phyloP scores from a whole-genome alignment of 78 protist genomes.

The Speleostelium caveatum region DNA sequence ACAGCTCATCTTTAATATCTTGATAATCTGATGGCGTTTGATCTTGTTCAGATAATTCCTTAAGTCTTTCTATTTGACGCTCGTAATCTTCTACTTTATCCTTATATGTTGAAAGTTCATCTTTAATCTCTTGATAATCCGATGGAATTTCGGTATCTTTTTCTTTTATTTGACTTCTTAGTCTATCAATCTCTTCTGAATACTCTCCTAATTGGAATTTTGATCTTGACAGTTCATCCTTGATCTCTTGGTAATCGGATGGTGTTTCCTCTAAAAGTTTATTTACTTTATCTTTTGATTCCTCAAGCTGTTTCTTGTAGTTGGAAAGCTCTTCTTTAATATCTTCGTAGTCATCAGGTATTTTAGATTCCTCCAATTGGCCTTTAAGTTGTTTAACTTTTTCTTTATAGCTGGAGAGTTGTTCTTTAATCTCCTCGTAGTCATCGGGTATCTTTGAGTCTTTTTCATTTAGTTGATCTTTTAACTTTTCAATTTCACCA shows the following conservation, averaged over 20 bases:
- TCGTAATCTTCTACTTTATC: neutral
- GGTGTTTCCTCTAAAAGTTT: neutral
- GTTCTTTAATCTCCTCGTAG: no score
- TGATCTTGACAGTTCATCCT: no score
- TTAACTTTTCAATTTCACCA: neutral
- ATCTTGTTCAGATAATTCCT: neutral
- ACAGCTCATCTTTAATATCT: neutral
- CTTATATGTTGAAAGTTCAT: neutral
- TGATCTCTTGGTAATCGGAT: no score
- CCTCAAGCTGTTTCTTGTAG: neutral
- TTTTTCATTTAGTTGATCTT: no score
- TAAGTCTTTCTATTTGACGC: neutral
- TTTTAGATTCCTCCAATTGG: no score
- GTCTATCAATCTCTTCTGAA: neutral
- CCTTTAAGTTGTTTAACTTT: neutral
- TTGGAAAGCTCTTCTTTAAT: no score
- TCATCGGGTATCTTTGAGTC: no score
- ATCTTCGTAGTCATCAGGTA: no score
- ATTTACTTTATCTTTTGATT: neutral
- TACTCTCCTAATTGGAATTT: neutral
- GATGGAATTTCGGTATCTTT: neutral
- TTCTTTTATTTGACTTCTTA: neutral
- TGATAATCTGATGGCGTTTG: neutral
- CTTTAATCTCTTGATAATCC: constrained; percentile 1
- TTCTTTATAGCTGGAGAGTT: neutral